Evolutionary conservation across 176 grass and related monocot species (phyloP), one percentile per base, ranked within the genome.

Genomic region (Triticum monococcum): DNA sequence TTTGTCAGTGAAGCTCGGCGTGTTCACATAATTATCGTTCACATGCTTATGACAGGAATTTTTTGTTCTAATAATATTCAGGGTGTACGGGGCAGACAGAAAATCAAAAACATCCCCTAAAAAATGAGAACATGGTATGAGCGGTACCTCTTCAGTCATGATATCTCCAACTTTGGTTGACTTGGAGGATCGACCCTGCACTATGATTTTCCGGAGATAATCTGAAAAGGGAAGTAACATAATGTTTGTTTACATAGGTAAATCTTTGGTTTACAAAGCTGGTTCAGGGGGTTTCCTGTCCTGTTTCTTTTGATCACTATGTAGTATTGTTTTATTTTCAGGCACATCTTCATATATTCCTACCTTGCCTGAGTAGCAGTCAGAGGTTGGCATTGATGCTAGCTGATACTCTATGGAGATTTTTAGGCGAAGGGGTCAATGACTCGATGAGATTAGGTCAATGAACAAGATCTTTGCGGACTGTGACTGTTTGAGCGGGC

Each of bases 161-260:
- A 99, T 99, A 81, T 99, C 97, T 78, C 97, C 97, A 83, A 99
- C 97, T 90, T 94, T 94, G 68, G 97, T 99, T 25, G 97, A 99
- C 90, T 99, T 99, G 30, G 97, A 99, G 74, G 97, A 99, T 90
- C 92, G 89, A 78, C 97, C 97, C 73, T 96, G 94, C 50, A 99
- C 97, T 68, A 99, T 99, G 36, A 99, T 99, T 88, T 99, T 99
- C 56, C 97, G 84, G 73, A 99, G 94, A 90, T 99, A 99, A 96
- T 99, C 97, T 99, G 81, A 87, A 84, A 81, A 84, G 25, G 14
- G 10, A 7, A 3, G 26, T 43, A 38, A 68, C 32, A 45, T 48
- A 77, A 85, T 81, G 78, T 69, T 43, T 64, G 4, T 48, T 48
- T 4, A 69, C 68, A 72, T 78, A n/a, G 22, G 36, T 62, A 8